Percentiles rank a stretch among this genome's conserved stretches.
Evolutionary conservation across 2,329 filamentous ascomycete species (phyloP).

Genomic region (Byssothecium circinans): DNA sequence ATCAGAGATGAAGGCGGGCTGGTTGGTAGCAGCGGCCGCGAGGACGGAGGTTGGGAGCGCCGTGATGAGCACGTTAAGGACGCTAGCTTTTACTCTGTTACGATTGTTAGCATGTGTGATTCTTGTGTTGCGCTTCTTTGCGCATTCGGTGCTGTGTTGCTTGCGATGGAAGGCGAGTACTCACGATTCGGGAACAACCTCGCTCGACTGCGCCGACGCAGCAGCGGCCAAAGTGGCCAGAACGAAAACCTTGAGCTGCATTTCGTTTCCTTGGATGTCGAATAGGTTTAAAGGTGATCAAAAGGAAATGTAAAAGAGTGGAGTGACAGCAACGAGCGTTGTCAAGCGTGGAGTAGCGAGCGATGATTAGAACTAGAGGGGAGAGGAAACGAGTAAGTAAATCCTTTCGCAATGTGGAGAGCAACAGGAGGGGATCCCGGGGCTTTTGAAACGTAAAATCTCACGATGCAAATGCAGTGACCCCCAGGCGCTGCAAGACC

Average conservation of each 20-base stretch:
- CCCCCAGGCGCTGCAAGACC: background rate
- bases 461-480: background rate
- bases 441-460: slow-evolving; percentile 10
- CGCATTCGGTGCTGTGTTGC: background rate
- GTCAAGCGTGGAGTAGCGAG: background rate
- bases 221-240: slow-evolving; percentile 34
- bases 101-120: background rate
- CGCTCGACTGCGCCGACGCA: slow-evolving; percentile 23
- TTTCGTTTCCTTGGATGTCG: slow-evolving; percentile 16
- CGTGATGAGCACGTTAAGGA: slow-evolving; percentile 48
- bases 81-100: slow-evolving; percentile 37
- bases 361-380: background rate
- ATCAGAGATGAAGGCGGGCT: slow-evolving; percentile 44
- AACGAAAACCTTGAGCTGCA: slow-evolving; percentile 34
- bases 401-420: slow-evolving; percentile 1
- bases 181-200: background rate
- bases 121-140: background rate
- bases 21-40: slow-evolving; percentile 46
- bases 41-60: slow-evolving; percentile 48
- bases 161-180: background rate
- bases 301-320: slow-evolving; percentile 16
- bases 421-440: slow-evolving; percentile 5
- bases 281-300: slow-evolving; percentile 7
- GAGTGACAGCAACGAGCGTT: slow-evolving; percentile 18
- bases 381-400: slow-evolving; percentile 1